Evolutionary conservation across 108 stramenopile species (phyloP).

Genomic region (Skeletonema marinoi): DNA sequence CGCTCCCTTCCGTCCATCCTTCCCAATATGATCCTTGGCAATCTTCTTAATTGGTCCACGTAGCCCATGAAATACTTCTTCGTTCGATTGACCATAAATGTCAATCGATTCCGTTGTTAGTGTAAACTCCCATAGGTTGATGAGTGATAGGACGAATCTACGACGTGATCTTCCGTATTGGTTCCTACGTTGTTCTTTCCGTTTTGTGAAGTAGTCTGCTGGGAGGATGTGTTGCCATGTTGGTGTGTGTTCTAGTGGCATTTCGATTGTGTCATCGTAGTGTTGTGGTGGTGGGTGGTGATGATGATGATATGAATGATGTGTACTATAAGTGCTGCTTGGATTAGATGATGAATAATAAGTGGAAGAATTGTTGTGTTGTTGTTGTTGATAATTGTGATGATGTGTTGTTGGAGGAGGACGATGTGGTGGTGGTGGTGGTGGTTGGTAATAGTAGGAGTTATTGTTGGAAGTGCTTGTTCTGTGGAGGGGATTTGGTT

Average conservation of each 20-base stretch:
- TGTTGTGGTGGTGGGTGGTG: not conserved
- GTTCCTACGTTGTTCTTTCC: slow-evolving; percentile 1
- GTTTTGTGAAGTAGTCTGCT: not conserved
- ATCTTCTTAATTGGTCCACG: slow-evolving; percentile 66
- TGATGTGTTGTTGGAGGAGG: not conserved
- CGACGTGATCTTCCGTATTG: not conserved
- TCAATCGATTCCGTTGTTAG: slow-evolving; percentile 53
- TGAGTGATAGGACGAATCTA: slow-evolving; percentile 51
- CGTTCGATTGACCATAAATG: not conserved
- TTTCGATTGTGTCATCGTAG: not conserved
- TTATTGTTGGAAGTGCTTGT: not conserved
- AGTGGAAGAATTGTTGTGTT: not conserved
- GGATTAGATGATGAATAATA: not conserved
- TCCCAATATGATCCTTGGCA: slow-evolving; percentile 58
- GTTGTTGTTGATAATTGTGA: not conserved
- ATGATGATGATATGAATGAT: not conserved
- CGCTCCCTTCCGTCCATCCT: slow-evolving; percentile 53
- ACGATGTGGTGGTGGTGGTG: not conserved
- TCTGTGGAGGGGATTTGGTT: not conserved
- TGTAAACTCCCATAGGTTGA: slow-evolving; percentile 82
- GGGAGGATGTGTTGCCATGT: slow-evolving; percentile 47
- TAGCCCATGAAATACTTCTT: slow-evolving; percentile 42
- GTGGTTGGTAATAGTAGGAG: not conserved
- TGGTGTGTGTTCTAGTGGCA: slow-evolving; percentile 29
- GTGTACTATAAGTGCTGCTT: not conserved